phyloP scores from a whole-genome alignment of 192 early-diverging fungal species.

The Coemansia sp. region DNA sequence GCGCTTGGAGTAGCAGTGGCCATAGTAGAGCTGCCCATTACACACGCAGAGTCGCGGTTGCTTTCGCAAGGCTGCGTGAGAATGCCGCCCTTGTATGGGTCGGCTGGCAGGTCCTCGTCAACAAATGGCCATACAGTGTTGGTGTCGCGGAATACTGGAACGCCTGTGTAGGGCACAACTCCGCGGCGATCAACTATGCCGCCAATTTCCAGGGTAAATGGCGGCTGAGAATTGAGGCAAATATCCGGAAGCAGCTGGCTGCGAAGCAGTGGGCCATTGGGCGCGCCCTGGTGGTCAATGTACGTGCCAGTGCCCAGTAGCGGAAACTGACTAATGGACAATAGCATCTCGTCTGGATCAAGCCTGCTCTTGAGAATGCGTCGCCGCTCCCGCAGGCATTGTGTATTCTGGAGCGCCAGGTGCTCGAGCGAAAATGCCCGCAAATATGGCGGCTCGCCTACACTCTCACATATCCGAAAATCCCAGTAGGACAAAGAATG shows the following conservation, averaged over 20 bases:
- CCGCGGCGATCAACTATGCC: conserved; percentile 92
- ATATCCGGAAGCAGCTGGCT: conserved; percentile 88
- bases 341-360: conserved; percentile 70
- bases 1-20: not conserved
- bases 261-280: conserved; percentile 66
- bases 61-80: conserved; percentile 27
- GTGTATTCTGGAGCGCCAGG: conserved; percentile 28
- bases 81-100: conserved; percentile 2
- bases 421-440: conserved; percentile 37
- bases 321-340: conserved; percentile 88
- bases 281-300: conserved; percentile 65
- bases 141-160: conserved; percentile 87
- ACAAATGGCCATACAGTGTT: conserved; percentile 88
- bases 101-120: conserved; percentile 60
- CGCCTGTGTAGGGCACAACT: conserved; percentile 87
- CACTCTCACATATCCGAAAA: conserved; percentile 2
- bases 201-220: conserved; percentile 85
- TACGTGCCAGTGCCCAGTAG: conserved; percentile 75
- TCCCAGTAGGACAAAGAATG: not conserved
- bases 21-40: not conserved
- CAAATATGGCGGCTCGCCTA: conserved; percentile 45
- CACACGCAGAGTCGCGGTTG: conserved; percentile 62
- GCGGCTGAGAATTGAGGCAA: conserved; percentile 86
- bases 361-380: conserved; percentile 62
- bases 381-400: conserved; percentile 58